Conservation (phyloP, 2,329 filamentous ascomycete species). For the Pseudonectria foliicola region DNA sequence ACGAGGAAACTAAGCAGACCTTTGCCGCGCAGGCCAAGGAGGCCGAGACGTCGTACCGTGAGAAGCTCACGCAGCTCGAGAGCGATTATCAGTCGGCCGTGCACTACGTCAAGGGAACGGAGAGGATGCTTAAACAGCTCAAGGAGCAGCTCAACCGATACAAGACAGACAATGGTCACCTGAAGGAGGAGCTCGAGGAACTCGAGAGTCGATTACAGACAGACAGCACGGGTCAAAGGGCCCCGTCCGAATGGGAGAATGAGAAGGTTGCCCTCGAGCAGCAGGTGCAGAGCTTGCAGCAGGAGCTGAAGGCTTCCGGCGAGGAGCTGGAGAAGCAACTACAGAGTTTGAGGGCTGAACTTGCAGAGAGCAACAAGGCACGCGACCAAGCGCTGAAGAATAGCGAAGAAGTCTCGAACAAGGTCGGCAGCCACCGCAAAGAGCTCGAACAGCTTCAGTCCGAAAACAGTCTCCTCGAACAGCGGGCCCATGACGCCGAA, state of each 20-base stretch:
- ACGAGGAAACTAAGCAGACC: slow-evolving; percentile 74
- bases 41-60: slow-evolving; percentile 81
- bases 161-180: slow-evolving; percentile 74
- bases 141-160: slow-evolving; percentile 94
- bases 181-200: slow-evolving; percentile 74
- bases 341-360: slow-evolving; percentile 58
- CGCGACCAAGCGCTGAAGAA: slow-evolving; percentile 58
- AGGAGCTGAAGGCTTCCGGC: slow-evolving; percentile 59
- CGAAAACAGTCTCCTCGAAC: slow-evolving; percentile 76
- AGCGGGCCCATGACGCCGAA: slow-evolving; percentile 82
- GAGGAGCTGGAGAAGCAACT: slow-evolving; percentile 66
- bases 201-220: slow-evolving; percentile 48
- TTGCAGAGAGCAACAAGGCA: slow-evolving; percentile 58
- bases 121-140: slow-evolving; percentile 98
- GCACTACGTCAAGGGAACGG: slow-evolving; percentile 95
- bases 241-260: slow-evolving; percentile 60
- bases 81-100: slow-evolving; percentile 97
- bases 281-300: slow-evolving; percentile 63
- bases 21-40: slow-evolving; percentile 78
- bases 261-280: slow-evolving; percentile 62
- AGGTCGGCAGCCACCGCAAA: slow-evolving; percentile 52
- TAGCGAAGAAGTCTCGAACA: slow-evolving; percentile 45
- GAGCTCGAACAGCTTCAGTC: slow-evolving; percentile 76
- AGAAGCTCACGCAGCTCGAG: slow-evolving; percentile 88
- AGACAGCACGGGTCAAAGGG: slow-evolving; percentile 28